A percentile compares a stretch with the other conserved stretches of the same genome.
Conservation (phyloP, 2,329 filamentous ascomycete species). For the Trichoderma sp. region DNA sequence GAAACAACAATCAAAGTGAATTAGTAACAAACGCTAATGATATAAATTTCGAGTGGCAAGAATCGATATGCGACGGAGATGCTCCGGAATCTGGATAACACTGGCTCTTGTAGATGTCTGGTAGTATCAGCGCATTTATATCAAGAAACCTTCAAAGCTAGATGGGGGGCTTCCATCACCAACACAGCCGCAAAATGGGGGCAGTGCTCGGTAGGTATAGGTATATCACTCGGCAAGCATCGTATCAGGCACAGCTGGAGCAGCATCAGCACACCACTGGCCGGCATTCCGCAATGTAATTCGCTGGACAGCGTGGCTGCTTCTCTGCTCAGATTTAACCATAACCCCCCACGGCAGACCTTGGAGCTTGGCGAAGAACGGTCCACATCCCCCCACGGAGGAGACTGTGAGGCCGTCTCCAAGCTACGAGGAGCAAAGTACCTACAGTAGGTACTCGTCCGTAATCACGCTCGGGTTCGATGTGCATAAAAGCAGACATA, state of each 20-base stretch:
- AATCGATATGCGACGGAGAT: background rate
- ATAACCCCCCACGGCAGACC: conserved; percentile 22
- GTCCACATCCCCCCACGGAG: conserved; percentile 23
- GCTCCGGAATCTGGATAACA: background rate
- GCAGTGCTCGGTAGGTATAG: conserved; percentile 8
- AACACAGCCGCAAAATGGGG: background rate
- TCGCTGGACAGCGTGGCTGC: background rate
- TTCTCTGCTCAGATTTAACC: conserved; percentile 5
- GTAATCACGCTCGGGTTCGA: background rate
- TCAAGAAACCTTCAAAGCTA: background rate
- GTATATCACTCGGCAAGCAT: background rate
- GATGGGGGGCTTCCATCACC: background rate
- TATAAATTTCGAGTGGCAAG: background rate
- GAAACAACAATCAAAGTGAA: background rate
- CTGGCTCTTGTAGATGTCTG: background rate
- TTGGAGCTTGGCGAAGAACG: background rate
- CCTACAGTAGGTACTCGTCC: background rate
- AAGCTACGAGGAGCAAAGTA: background rate
- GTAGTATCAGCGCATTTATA: background rate
- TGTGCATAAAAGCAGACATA: conserved; percentile 13
- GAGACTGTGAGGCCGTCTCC: background rate
- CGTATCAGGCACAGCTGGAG: background rate
- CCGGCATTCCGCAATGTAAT: background rate
- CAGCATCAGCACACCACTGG: background rate
- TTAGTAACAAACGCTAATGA: background rate